Evolutionary conservation across 805 yeast genomes (phyloP).

Genomic region (Peterozyma toletana): DNA sequence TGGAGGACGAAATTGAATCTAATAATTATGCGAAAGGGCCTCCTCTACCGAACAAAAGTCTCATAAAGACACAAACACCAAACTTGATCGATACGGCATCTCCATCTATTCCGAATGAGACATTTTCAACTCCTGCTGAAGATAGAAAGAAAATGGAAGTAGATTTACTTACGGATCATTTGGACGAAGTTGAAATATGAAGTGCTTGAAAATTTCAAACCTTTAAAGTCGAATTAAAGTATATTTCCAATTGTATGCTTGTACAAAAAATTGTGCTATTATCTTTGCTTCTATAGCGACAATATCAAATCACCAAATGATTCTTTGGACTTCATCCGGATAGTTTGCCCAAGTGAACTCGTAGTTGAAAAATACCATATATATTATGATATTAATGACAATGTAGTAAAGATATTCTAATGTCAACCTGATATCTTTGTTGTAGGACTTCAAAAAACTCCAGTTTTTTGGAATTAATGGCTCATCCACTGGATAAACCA

Average conservation of each 20-base stretch:
- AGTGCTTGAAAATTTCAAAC: neutral
- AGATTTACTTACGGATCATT: neutral
- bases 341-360: constrained; percentile 68
- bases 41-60: neutral
- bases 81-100: constrained; percentile 6
- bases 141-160: neutral
- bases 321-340: constrained; percentile 54
- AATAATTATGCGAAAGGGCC: neutral
- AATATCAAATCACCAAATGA: constrained; percentile 63
- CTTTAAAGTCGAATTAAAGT: too few relatives aligned
- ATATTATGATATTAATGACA: constrained; percentile 44
- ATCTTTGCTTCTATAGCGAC: too few relatives aligned
- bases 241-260: too few relatives aligned
- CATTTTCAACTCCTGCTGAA: neutral
- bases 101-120: neutral
- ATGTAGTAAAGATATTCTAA: constrained; percentile 60
- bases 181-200: neutral
- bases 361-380: constrained; percentile 47
- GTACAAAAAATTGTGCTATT: too few relatives aligned
- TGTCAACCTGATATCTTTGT: constrained; percentile 27
- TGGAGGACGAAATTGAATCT: too few relatives aligned
- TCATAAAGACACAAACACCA: neutral
- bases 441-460: constrained; percentile 13
- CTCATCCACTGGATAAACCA: constrained; percentile 32
- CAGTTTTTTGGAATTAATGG: constrained; percentile 14